Evolutionary conservation across 257 asterid genomes (phyloP).

Genomic region (Linderniella brevidens): DNA sequence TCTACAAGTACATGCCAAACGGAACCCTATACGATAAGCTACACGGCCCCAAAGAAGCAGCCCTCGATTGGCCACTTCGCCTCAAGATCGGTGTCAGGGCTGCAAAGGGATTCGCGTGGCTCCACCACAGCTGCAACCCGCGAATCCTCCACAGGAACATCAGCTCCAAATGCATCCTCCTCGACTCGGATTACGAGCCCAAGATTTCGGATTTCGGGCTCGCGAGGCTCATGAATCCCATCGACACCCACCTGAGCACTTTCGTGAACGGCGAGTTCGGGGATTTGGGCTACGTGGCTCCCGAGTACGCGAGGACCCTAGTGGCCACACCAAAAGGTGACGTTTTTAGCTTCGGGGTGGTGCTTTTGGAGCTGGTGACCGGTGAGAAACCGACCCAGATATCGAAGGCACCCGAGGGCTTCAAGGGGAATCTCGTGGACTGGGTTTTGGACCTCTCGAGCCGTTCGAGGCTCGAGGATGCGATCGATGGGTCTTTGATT

Average conservation of each 20-base stretch:
- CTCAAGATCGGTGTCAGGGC: slow-evolving; percentile 40
- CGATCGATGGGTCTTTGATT: slow-evolving; percentile 41
- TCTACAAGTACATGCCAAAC: slow-evolving; percentile 42
- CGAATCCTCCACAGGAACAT: slow-evolving; percentile 54
- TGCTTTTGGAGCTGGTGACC: slow-evolving; percentile 68
- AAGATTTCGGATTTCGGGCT: slow-evolving; percentile 79
- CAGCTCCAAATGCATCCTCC: slow-evolving; percentile 47
- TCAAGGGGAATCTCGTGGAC: slow-evolving; percentile 69
- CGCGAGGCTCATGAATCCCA: slow-evolving; percentile 80
- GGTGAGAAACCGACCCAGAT: slow-evolving; percentile 49
- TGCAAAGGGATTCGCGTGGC: slow-evolving; percentile 59
- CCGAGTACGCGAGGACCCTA: slow-evolving; percentile 60
- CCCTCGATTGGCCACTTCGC: slow-evolving; percentile 45
- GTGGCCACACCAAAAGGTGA: slow-evolving; percentile 89
- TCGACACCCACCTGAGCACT: slow-evolving; percentile 82
- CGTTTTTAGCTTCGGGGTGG: slow-evolving; percentile 79
- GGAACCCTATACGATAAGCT: slow-evolving; percentile 47
- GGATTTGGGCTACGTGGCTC: slow-evolving; percentile 82
- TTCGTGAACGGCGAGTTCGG: slow-evolving; percentile 89
- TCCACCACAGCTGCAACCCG: slow-evolving; percentile 64
- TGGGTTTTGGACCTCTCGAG: slow-evolving; percentile 57
- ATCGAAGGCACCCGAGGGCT: slow-evolving; percentile 51
- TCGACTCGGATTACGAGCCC: slow-evolving; percentile 37
- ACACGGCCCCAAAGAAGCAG: slow-evolving; percentile 19
- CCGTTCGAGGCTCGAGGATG: slow-evolving; percentile 47